phyloP scores from a whole-genome alignment of 1,139 yeast genomes.

The Spathaspora sp. region DNA sequence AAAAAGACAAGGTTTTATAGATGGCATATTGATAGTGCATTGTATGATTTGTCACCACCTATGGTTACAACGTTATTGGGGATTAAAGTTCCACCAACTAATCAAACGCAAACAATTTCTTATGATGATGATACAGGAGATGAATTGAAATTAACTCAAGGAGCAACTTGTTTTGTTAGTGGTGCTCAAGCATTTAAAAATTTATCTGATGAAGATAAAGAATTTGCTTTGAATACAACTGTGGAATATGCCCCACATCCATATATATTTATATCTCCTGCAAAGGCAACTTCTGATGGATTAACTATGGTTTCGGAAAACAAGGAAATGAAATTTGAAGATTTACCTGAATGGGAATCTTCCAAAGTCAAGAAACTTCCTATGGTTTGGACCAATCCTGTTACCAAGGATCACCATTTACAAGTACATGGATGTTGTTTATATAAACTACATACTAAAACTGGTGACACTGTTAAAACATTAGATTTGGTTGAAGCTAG shows the following conservation, averaged over 20 bases:
- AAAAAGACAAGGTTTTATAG: conserved; percentile 79
- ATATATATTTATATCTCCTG: conserved; percentile 77
- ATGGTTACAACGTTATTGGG: conserved; percentile 81
- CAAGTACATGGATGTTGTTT: conserved; percentile 89
- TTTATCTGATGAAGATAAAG: conserved; percentile 66
- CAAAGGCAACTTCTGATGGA: conserved; percentile 81
- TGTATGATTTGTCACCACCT: conserved; percentile 83
- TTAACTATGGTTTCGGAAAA: conserved; percentile 81
- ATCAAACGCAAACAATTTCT: conserved; percentile 47
- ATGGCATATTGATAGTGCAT: conserved; percentile 92
- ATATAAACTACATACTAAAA: conserved; percentile 56
- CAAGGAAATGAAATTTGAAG: conserved; percentile 62
- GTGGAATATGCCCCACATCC: conserved; percentile 93
- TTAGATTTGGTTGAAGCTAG: conserved; percentile 72
- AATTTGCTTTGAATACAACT: conserved; percentile 69
- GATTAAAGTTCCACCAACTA: conserved; percentile 67
- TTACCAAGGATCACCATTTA: conserved; percentile 74
- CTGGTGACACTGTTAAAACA: conserved; percentile 49
- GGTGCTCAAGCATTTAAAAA: conserved; percentile 74
- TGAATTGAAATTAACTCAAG: conserved; percentile 66
- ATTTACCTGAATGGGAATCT: conserved; percentile 80
- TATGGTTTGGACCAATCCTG: conserved; percentile 91
- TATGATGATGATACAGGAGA: conserved; percentile 62
- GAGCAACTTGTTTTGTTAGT: conserved; percentile 84
- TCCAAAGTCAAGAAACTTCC: conserved; percentile 74